Base-by-base conservation (phyloP, 352 stramenopile genomes). In the Aphanomyces cochlioides region DNA sequence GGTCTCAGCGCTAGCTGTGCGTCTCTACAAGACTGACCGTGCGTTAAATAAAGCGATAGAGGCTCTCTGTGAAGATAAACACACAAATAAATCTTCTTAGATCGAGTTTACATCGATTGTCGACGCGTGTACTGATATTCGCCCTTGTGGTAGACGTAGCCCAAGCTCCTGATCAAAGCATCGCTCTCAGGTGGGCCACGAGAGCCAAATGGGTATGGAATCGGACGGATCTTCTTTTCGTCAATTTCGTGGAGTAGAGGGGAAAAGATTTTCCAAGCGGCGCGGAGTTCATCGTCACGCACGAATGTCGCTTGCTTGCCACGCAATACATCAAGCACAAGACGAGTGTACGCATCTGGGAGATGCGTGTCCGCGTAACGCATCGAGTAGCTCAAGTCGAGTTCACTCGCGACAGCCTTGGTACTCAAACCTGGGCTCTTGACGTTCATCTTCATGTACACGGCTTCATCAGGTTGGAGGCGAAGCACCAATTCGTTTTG, bases 201-300 rank as follows among this genome's bases (percentile, higher is more conserved):
- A 38, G 91, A 96, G 72, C 96, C 97, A 63, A 95, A 96, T 50
- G 85, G 76, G 79, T 99, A 99, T 36, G 82, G 78, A 56, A 96
- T 69, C n/a, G 97, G 95, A 66, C 85, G 81, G 28, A 98, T 79
- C 72, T 95, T 95, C 73, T 97, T 82, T 56, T 64, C 61, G 67
- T 99, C 97, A 72, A 99, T 98, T 73, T 92, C 76, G 67, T 99
- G 81, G n/a, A 99, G 82, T 45, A 99, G 76, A 28, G 97, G 97
- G 48, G 96, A 99, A 75, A 99, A 99, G 61, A 99, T 98, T 75
- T 98, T 92, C 97, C 97, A 99, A 54, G 92, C 87, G 5, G 92
- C 85, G 45, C 89, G 82, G 45, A 99, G 81, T 82, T 99, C 97
- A 74, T 99, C 97, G 67, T 96, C 90, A 34, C 96, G 87, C 48